phyloP scores from a whole-genome alignment of 306 rosid species.

The Phaseolus lunatus region DNA sequence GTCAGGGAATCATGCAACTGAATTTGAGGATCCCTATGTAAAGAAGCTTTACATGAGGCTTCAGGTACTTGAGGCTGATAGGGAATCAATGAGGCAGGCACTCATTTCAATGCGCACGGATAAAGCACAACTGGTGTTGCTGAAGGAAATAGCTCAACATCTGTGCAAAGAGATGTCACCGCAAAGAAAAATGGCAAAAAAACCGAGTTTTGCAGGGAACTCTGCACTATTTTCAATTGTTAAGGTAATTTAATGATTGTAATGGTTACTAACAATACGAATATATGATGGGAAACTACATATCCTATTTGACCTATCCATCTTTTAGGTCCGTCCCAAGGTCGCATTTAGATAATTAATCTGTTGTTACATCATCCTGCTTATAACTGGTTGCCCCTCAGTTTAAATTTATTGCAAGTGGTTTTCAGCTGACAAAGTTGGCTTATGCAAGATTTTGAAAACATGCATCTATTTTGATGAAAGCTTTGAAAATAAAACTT shows the following conservation, averaged over 20 bases:
- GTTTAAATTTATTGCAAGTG: constrained; percentile 25
- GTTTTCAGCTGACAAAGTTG: constrained; percentile 22
- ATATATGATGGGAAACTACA: not conserved
- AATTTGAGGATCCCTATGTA: constrained; percentile 75
- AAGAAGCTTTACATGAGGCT: constrained; percentile 93
- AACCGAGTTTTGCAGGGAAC: constrained; percentile 55
- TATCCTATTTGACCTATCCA: constrained; percentile 21
- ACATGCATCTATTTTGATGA: constrained; percentile 17
- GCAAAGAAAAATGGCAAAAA: constrained; percentile 59
- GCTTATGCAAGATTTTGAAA: constrained; percentile 5
- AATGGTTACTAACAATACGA: constrained; percentile 10
- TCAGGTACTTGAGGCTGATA: constrained; percentile 98
- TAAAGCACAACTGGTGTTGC: constrained; percentile 86
- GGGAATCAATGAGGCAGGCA: constrained; percentile 99
- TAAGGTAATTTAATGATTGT: constrained; percentile 62
- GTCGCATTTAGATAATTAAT: not conserved
- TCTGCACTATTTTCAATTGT: constrained; percentile 61
- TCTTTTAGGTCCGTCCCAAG: not conserved
- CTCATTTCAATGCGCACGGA: constrained; percentile 89
- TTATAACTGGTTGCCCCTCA: constrained; percentile 4
- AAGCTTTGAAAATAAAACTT: constrained; percentile 29
- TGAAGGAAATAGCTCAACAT: constrained; percentile 98
- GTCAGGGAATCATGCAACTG: constrained; percentile 56
- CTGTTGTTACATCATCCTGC: constrained; percentile 5
- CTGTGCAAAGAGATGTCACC: constrained; percentile 83